Conservation (phyloP, 176 grass and related monocot species). For the Miscanthus lutarioriparius region DNA sequence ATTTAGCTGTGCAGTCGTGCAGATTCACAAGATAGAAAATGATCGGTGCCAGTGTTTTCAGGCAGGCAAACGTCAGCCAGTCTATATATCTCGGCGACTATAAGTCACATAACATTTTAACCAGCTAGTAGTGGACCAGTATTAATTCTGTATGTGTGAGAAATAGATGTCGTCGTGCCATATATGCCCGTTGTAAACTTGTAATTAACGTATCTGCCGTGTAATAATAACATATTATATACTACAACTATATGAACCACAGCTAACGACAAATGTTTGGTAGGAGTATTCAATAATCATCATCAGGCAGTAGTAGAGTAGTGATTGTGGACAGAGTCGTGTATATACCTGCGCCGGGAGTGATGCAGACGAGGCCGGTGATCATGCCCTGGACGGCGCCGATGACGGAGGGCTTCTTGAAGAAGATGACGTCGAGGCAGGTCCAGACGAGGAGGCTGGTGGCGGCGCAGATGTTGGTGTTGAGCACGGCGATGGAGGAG, state of each 20-base stretch:
- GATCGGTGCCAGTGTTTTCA: neutral
- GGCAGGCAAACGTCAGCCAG: neutral
- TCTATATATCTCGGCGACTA: neutral
- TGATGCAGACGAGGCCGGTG: constrained; percentile 91
- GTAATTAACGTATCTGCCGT: neutral
- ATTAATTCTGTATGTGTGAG: no score
- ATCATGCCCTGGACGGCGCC: constrained; percentile 96
- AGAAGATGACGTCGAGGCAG: constrained; percentile 86
- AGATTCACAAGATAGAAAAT: neutral
- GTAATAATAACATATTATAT: neutral
- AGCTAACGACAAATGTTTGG: neutral
- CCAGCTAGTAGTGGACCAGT: neutral
- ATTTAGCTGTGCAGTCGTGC: constrained; percentile 2
- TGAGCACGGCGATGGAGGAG: constrained; percentile 81
- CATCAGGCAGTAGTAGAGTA: neutral
- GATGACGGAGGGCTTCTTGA: constrained; percentile 95
- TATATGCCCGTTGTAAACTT: neutral
- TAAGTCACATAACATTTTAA: neutral
- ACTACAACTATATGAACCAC: neutral
- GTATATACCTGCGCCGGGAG: constrained; percentile 65
- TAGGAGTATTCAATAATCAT: neutral
- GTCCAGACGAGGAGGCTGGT: constrained; percentile 90
- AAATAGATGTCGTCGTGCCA: no score
- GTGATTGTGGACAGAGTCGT: neutral
- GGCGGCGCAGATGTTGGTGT: constrained; percentile 90